Conservation (phyloP, 805 yeast genomes). For the Starmerella roubikii region DNA sequence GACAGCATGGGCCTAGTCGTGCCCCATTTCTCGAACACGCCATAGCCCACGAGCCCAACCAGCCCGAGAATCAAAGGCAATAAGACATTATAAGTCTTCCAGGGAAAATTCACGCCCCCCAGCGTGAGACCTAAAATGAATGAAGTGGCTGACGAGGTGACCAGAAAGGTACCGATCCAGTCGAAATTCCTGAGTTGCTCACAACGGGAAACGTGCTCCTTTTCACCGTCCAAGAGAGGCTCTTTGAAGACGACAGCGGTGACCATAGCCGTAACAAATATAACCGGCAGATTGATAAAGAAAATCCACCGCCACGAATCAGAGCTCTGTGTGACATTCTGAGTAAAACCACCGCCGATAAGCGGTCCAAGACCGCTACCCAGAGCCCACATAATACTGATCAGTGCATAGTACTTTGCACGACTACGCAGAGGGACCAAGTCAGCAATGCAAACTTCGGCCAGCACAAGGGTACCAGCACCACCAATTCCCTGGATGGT, state of each 20-base stretch:
- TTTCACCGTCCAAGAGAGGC: no score
- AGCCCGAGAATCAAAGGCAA: slow-evolving; percentile 30
- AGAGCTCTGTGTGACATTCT: slow-evolving; percentile 24
- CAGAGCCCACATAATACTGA: slow-evolving; percentile 23
- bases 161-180: slow-evolving; percentile 34
- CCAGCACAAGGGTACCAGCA: slow-evolving; percentile 47
- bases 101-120: slow-evolving; percentile 38
- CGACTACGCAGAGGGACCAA: slow-evolving; percentile 32
- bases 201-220: slow-evolving; percentile 2
- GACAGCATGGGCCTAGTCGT: slow-evolving; percentile 34
- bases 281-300: slow-evolving; percentile 53
- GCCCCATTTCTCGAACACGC: slow-evolving; percentile 20
- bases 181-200: slow-evolving; percentile 27
- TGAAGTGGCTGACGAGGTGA: slow-evolving; percentile 34
- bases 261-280: slow-evolving; percentile 36
- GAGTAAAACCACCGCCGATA: slow-evolving; percentile 52
- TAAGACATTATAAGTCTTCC: slow-evolving; percentile 42
- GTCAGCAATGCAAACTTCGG: slow-evolving; percentile 43
- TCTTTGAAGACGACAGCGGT: slow-evolving; percentile 24
- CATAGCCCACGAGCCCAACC: slow-evolving; percentile 25
- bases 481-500: slow-evolving; percentile 59
- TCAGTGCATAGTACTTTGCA: slow-evolving; percentile 21
- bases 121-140: slow-evolving; percentile 37
- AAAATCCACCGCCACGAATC: slow-evolving; percentile 65
- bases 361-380: slow-evolving; percentile 38